Evolutionary conservation across 306 rosid genomes (phyloP), one percentile per base, ranked within the genome.

Genomic region (Begonia loranthoides): DNA sequence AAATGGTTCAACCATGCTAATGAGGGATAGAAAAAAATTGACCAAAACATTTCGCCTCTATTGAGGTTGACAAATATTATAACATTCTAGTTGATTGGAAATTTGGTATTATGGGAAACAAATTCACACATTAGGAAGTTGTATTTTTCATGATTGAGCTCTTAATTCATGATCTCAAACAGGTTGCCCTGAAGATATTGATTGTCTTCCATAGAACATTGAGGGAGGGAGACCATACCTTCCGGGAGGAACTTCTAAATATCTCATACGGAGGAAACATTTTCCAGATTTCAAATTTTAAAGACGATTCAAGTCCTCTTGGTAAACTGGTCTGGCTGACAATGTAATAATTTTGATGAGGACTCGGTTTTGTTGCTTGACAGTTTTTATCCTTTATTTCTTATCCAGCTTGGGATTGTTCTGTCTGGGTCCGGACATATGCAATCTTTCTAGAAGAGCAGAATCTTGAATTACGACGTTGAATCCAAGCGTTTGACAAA

Each of bases 141-240:
- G 8, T 5, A 39, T 5, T 17, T 2, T 15, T 13, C n/a, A 56
- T 13, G 13, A 43, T 57, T 33, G 34, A 17, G 15, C 6, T 9
- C 54, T 44, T 17, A 51, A 13, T 17, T 19, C 13, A 56, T 62
- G 6, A 56, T 17, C 22, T 39, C 21, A 19, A n/a, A 16, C 70
- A 89, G 97, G 97, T 89, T 72, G 95, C 97, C 19, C 54, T 89
- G 79, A 89, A 89, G 90, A 79, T 79, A 59, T 76, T 89, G 81
- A 85, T 85, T 56, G 90, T 89, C 38, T 68, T 89, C 57, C 97
- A 89, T 63, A 79, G 97, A 73, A 76, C 89, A 70, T 53, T 89
- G 64, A 80, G 97, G 76, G 97, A 89, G 56, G 95, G 94, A 47
- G 97, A 89, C 70, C 95, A 84, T 45, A 77, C 75, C 16, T 82